These are phyloP conservation scores for Paecilomyces variotii DNA, from an alignment of 2,329 filamentous ascomycete species.

Conservation along the genomic window DNA sequence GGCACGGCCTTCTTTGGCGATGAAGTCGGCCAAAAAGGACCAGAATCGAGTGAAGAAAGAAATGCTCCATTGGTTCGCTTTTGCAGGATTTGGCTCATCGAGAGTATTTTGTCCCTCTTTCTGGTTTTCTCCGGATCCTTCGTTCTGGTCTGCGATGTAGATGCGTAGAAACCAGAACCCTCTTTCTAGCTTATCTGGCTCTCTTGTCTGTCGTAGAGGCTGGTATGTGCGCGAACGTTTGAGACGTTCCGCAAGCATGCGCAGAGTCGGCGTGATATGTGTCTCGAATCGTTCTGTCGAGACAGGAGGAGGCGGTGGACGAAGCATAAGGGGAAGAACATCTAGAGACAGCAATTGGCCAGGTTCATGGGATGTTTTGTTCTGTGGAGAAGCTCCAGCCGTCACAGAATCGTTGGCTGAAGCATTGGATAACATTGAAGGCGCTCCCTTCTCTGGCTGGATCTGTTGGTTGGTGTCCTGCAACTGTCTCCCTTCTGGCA, in stretches of 20 bases:
- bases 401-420: not conserved
- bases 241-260: constrained; percentile 46
- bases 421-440: not conserved
- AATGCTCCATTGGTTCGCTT: constrained; percentile 20
- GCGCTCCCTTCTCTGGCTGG: not conserved
- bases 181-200: constrained; percentile 55
- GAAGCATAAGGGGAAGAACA: constrained; percentile 36
- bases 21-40: constrained; percentile 30
- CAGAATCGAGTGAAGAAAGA: constrained; percentile 33
- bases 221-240: constrained; percentile 47
- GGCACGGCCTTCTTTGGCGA: constrained; percentile 30
- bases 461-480: not conserved
- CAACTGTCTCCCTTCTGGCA: not conserved
- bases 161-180: constrained; percentile 67
- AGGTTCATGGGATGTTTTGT: constrained; percentile 1
- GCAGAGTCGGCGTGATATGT: constrained; percentile 50
- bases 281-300: constrained; percentile 40
- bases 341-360: constrained; percentile 5
- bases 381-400: not conserved
- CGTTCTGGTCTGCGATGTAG: constrained; percentile 38
- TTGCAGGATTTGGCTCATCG: not conserved
- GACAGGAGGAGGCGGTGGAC: constrained; percentile 47
- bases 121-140: not conserved
- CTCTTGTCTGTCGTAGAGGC: constrained; percentile 43
- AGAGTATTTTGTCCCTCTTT: not conserved